Evolutionary conservation across 495 filamentous ascomycete species (phyloP), one percentile per base, ranked within the genome.

Genomic region (Talaromyces trachyspermus): DNA sequence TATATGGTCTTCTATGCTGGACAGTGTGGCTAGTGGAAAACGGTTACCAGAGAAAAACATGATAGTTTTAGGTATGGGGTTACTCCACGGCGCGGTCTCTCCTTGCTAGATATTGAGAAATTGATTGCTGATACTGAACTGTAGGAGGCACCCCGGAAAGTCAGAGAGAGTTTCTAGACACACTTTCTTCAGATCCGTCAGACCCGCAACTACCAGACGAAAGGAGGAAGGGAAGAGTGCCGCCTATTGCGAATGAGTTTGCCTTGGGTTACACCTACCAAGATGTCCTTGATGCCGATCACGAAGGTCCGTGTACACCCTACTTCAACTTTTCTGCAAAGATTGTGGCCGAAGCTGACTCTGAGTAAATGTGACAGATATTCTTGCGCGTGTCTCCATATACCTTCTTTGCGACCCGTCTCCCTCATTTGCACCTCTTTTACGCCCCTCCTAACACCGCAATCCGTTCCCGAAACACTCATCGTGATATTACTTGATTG

Each of bases 191-290:
- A 50, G 82, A 84, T 52, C 72, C 77, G 4, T 68, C 72, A 9
- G 69, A 68, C 45, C 62, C 68, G 7, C 62, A 64, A 61, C 68
- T 63, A 68, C 76, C 69, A 51, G 76, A 70, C 63, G 77, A 79
- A 41, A 71, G 79, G 37, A 74, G 78, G 32, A 80, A 78, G 46
- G 75, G 71, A n/a, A 80, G 77, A 50, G 72, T 71, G 45, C 85
- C 89, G 2, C 88, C 89, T 27, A 77, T 95, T 56, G 90, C 91
- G 35, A 97, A 97, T 59, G 84, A 85, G 49, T 95, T 94, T 62
- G 91, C 90, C 9, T 66, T 97, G 45, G 91, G 91, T 39, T 96
- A 96, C 64, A 95, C 91, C 41, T 97, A 95, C 62, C 85, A 88
- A 59, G 89, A 97, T 69, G 88, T 97, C 32, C 70, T 95, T 24